Conservation (phyloP, 805 yeast species). For the Kazachstania martiniae region DNA sequence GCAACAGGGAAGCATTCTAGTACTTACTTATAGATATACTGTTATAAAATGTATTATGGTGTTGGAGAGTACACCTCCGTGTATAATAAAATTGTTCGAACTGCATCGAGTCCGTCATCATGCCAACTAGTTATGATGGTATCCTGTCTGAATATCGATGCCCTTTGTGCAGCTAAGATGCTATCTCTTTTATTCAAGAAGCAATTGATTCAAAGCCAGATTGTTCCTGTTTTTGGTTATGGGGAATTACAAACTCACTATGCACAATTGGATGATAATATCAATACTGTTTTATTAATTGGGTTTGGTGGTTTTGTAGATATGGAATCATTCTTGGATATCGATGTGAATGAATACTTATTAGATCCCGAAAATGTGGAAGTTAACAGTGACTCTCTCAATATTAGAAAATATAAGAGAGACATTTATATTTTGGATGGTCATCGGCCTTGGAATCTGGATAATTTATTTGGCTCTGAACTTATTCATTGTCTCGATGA, state of each 20-base stretch:
- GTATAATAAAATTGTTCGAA: constrained; percentile 53
- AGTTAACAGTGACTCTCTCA: constrained; percentile 20
- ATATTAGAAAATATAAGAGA: constrained; percentile 36
- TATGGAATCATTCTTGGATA: constrained; percentile 59
- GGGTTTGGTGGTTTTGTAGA: constrained; percentile 96
- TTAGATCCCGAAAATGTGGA: constrained; percentile 23
- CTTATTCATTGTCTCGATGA: constrained; percentile 79
- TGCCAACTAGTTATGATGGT: constrained; percentile 82
- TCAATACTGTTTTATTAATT: constrained; percentile 62
- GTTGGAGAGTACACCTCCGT: constrained; percentile 59
- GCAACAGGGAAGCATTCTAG: too few relatives aligned
- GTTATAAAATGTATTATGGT: constrained; percentile 50
- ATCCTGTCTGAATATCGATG: constrained; percentile 83
- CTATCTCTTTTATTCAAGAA: constrained; percentile 60
- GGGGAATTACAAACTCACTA: constrained; percentile 61
- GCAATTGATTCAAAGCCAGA: constrained; percentile 76
- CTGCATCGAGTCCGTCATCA: constrained; percentile 85
- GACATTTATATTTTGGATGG: constrained; percentile 80
- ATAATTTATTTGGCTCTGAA: constrained; percentile 77
- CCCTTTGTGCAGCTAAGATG: constrained; percentile 80
- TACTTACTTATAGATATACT: too few relatives aligned
- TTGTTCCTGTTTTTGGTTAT: constrained; percentile 90
- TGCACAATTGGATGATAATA: constrained; percentile 51
- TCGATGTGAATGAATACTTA: constrained; percentile 44
- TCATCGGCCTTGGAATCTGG: constrained; percentile 93